A percentile compares a stretch with the other conserved stretches of the same genome.
phyloP scores from a whole-genome alignment of 352 stramenopile species.

The Pelagophyceae sp. region DNA sequence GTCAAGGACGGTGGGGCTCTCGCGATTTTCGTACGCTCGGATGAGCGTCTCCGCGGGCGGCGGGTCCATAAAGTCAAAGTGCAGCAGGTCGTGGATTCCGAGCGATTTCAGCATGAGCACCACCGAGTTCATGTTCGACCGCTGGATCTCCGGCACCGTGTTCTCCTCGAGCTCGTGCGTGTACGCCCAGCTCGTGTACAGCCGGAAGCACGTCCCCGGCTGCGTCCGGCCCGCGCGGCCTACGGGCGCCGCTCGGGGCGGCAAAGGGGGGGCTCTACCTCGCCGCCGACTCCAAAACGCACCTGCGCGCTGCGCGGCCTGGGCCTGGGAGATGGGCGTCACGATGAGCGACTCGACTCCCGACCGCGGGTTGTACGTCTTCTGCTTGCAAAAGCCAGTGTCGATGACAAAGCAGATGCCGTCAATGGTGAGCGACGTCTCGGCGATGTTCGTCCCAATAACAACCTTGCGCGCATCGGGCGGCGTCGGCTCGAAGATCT shows the following conservation, averaged over 20 bases:
- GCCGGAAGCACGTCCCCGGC: constrained; percentile 95
- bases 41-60: constrained; percentile 96
- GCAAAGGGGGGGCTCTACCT: neutral
- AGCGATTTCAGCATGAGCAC: constrained; percentile 98
- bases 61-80: constrained; percentile 99
- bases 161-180: constrained; percentile 97
- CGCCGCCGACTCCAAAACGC: no score
- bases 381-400: constrained; percentile 99
- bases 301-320: constrained; percentile 84
- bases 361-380: constrained; percentile 93
- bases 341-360: constrained; percentile 98
- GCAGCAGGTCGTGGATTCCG: constrained; percentile 96
- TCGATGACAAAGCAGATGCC: constrained; percentile 99
- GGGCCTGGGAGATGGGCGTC: constrained; percentile 90
- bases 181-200: constrained; percentile 98
- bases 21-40: no score
- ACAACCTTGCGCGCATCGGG: constrained; percentile 92
- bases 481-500: constrained; percentile 97
- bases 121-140: constrained; percentile 93
- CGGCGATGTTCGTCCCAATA: constrained; percentile 98
- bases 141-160: constrained; percentile 91
- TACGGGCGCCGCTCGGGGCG: no score
- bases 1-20: no score
- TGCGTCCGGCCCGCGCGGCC: constrained; percentile 86
- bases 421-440: constrained; percentile 97